Evolutionary conservation across 2,329 filamentous ascomycete species (phyloP), one percentile per base, ranked within the genome.

Genomic region (Erysiphe pulchra): DNA sequence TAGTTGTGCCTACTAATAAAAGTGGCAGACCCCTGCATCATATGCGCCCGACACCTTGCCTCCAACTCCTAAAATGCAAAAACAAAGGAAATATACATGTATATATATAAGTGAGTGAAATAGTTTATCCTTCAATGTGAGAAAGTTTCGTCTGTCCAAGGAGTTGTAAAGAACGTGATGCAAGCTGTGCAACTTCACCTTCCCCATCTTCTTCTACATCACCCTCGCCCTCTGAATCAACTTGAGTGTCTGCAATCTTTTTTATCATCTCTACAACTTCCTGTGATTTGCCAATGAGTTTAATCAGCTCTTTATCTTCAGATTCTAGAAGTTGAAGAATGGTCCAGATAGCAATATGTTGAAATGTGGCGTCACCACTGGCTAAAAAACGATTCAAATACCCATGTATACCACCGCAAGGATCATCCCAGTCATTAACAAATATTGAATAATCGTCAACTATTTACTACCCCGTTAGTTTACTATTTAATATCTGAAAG

Each of bases 321-420:
- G 87, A 94, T 62, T 98, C 90, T 44, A 98, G 77, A 4, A 98
- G 71, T 59, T 98, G 90, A 3, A 98, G 71, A 42, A 98, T 65
- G 1, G 90, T 98, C 90, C 90, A 98, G 51, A 95, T 93, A 44
- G 90, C 90, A 57, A 98, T 98, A 60, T 98, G 90, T 62, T 98
- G 90, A 68, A 98, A 98, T 0, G 90, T 98, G 0, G 90, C 77
- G 58, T 98, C 90, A 37, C 86, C 87, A 51, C 85, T 94, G 40
- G 81, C 82, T 16, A 98, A 70, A 68, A 98, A 98, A 46, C 87
- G 77, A 55, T 77, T 81, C 33, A 98, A 70, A 58, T 98, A 98
- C 46, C 90, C 90, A 58, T 94, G 86, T 49, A 98, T 93, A 41
- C 90, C 90, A 41, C 85, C 90, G 50, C 84, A 80, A 1, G 90